Evolutionary conservation across 2,329 filamentous ascomycete species (phyloP).

Genomic region (Microcyclospora pomicola): DNA sequence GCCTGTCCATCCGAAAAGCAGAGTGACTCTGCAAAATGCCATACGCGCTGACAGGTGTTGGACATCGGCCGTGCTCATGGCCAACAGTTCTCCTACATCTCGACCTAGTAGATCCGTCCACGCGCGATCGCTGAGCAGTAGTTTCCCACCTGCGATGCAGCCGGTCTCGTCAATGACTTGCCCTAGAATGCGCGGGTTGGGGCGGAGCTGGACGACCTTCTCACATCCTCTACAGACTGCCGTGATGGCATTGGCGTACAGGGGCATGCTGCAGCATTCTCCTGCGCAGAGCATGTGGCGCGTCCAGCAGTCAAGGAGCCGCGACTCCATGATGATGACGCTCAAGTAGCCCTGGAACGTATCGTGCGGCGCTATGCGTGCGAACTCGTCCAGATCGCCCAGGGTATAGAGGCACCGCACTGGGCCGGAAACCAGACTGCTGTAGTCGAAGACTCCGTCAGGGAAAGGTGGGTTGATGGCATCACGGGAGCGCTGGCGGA

Average conservation of each 20-base stretch:
- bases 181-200: constrained; percentile 32
- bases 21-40: constrained; percentile 37
- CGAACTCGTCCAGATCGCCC: constrained; percentile 32
- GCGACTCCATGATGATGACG: constrained; percentile 29
- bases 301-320: constrained; percentile 27
- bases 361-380: constrained; percentile 22
- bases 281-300: constrained; percentile 33
- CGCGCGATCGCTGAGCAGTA: constrained; percentile 40
- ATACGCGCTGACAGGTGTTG: constrained; percentile 38
- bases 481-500: constrained; percentile 35
- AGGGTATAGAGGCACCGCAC: constrained; percentile 29
- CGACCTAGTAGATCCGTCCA: constrained; percentile 40
- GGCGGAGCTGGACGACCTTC: constrained; percentile 20
- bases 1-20: constrained; percentile 42
- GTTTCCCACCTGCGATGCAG: constrained; percentile 35
- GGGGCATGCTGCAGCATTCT: constrained; percentile 39
- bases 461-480: constrained; percentile 37
- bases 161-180: constrained; percentile 43
- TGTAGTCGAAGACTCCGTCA: constrained; percentile 19
- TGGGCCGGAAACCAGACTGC: constrained; percentile 10
- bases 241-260: constrained; percentile 37
- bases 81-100: constrained; percentile 30
- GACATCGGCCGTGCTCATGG: constrained; percentile 26
- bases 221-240: constrained; percentile 30
- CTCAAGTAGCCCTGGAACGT: constrained; percentile 32